phyloP scores from a whole-genome alignment of 2,329 filamentous ascomycete species.

The Trichothecium sympodiale region DNA sequence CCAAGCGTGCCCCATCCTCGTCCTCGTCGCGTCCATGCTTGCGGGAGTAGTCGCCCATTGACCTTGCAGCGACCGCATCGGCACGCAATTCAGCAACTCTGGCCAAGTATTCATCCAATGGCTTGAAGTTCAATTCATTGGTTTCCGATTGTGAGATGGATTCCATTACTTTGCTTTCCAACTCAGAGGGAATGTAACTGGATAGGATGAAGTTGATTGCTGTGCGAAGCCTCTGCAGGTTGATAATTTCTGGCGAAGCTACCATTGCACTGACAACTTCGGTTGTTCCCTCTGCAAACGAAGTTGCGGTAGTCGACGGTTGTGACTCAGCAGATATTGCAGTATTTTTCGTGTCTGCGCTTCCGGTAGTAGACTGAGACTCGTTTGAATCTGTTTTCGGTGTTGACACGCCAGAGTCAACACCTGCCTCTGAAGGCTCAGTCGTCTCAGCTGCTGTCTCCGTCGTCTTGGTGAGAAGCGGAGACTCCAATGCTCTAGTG shows the following conservation, averaged over 20 bases:
- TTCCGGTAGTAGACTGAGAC: conserved; percentile 29
- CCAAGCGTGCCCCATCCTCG: conserved; percentile 50
- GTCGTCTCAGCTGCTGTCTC: conserved; percentile 5
- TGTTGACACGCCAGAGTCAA: conserved; percentile 11
- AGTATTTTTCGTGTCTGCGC: conserved; percentile 18
- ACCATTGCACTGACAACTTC: conserved; percentile 26
- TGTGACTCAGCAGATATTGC: conserved; percentile 23
- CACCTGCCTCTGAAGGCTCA: conserved; percentile 4
- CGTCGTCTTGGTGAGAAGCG: conserved; percentile 52
- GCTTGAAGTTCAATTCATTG: conserved; percentile 49
- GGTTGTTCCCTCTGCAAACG: conserved; percentile 22
- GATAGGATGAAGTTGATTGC: conserved; percentile 54
- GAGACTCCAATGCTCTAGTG: conserved; percentile 61
- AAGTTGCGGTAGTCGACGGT: conserved; percentile 34
- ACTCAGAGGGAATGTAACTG: conserved; percentile 42
- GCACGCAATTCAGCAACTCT: conserved; percentile 56
- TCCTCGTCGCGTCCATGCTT: conserved; percentile 61
- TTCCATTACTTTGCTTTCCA: conserved; percentile 30
- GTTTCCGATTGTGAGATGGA: conserved; percentile 24
- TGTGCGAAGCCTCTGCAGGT: conserved; percentile 53
- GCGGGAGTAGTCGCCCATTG: conserved; percentile 57
- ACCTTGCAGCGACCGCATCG: conserved; percentile 59
- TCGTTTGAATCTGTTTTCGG: conserved; percentile 16
- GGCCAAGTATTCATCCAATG: conserved; percentile 59
- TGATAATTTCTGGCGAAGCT: conserved; percentile 35